Evolutionary conservation across 345 rosid genomes (phyloP).

Genomic region (Schrenkiella parvula): DNA sequence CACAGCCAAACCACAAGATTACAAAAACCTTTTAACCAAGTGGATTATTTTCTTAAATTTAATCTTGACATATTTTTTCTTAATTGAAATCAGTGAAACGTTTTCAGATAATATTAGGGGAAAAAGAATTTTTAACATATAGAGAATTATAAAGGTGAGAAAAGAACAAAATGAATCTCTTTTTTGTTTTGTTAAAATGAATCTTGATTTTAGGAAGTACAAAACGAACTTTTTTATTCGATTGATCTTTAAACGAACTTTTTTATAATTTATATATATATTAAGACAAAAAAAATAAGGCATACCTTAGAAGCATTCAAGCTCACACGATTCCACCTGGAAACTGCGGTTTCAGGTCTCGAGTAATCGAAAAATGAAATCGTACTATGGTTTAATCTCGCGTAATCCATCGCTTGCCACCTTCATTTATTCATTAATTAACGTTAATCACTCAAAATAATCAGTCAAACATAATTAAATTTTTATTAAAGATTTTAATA

Average conservation of each 20-base stretch:
- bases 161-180: neutral
- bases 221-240: neutral
- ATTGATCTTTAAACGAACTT: neutral
- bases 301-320: slow-evolving; percentile 79
- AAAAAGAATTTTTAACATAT: neutral
- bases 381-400: slow-evolving; percentile 69
- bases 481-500: neutral
- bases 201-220: neutral
- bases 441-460: neutral
- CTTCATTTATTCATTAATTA: slow-evolving; percentile 20
- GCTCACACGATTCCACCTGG: slow-evolving; percentile 72
- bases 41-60: neutral
- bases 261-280: neutral
- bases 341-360: slow-evolving; percentile 67
- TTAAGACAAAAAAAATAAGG: neutral
- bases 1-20: slow-evolving; percentile 8
- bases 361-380: slow-evolving; percentile 67
- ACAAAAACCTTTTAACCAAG: neutral
- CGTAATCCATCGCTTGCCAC: slow-evolving; percentile 90
- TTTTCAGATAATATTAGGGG: neutral
- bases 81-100: neutral
- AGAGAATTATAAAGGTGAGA: neutral
- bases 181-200: neutral
- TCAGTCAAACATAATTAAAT: neutral
- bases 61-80: neutral